Percentiles rank a stretch among this genome's conserved stretches.
Conservation (phyloP, 1,284 basidiomycete species). For the Anthracocystis setariae region DNA sequence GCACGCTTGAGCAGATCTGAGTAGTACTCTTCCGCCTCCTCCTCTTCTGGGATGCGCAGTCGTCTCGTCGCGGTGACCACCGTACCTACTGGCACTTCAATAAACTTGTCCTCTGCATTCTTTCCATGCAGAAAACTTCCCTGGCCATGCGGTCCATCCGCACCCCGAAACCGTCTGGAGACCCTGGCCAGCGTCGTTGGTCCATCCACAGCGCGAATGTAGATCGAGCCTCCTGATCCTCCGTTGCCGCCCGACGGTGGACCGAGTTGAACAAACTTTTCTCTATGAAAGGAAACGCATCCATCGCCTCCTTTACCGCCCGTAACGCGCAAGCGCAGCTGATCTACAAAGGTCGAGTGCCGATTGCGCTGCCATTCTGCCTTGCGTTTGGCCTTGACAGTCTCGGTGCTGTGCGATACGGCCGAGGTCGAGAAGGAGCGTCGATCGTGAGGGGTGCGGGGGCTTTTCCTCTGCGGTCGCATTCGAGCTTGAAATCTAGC, state of each 20-base stretch:
- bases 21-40: conserved; percentile 51
- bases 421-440: conserved; percentile 17
- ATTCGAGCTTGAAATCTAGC: background rate
- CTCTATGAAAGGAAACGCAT: conserved; percentile 65
- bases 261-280: conserved; percentile 65
- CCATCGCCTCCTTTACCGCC: conserved; percentile 66
- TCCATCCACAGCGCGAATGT: conserved; percentile 52
- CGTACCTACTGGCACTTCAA: conserved; percentile 66
- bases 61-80: conserved; percentile 56
- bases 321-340: conserved; percentile 48
- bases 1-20: conserved; percentile 41
- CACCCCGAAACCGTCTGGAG: conserved; percentile 47
- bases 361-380: conserved; percentile 57
- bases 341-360: conserved; percentile 62
- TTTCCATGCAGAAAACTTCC: conserved; percentile 61
- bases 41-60: conserved; percentile 41
- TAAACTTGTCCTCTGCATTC: conserved; percentile 50
- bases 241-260: conserved; percentile 66
- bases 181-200: conserved; percentile 60
- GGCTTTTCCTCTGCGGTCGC: conserved; percentile 3
- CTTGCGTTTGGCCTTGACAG: conserved; percentile 45
- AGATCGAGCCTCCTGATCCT: conserved; percentile 61
- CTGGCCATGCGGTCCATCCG: conserved; percentile 60
- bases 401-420: conserved; percentile 4
- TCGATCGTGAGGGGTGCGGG: background rate